A percentile compares a stretch with the other conserved stretches of the same genome.
phyloP scores from a whole-genome alignment of 345 rosid genomes.

The Citrus medica region DNA sequence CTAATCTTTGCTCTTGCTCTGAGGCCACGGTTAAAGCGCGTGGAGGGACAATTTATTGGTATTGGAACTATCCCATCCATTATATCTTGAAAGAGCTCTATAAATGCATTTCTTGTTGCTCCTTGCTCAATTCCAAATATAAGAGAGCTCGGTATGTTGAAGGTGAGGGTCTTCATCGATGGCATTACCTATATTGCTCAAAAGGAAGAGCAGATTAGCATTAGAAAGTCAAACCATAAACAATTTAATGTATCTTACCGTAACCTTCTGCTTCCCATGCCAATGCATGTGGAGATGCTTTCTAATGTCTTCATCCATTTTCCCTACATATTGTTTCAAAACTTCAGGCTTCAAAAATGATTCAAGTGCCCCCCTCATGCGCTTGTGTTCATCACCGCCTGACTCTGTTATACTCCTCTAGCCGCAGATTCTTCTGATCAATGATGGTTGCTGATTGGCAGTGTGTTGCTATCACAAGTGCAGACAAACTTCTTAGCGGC shows the following conservation, averaged over 20 bases:
- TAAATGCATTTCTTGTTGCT: slow-evolving; percentile 4
- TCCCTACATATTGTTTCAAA: slow-evolving; percentile 25
- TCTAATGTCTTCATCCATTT: slow-evolving; percentile 30
- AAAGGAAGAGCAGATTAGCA: not conserved
- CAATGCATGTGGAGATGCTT: slow-evolving; percentile 27
- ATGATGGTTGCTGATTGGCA: slow-evolving; percentile 10
- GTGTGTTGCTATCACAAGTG: not conserved
- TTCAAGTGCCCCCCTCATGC: slow-evolving; percentile 25
- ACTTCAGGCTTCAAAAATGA: slow-evolving; percentile 30
- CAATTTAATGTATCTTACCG: slow-evolving; percentile 1
- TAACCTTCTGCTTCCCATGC: slow-evolving; percentile 25
- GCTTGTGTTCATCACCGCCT: slow-evolving; percentile 27
- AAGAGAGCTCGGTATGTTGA: slow-evolving; percentile 25
- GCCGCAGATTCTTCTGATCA: slow-evolving; percentile 17
- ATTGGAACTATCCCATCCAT: slow-evolving; percentile 17
- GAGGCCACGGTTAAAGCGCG: slow-evolving; percentile 12
- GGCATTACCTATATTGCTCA: slow-evolving; percentile 19
- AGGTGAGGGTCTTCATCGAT: slow-evolving; percentile 33
- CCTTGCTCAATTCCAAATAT: slow-evolving; percentile 31
- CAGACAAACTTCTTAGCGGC: slow-evolving; percentile 34
- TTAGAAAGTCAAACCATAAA: not conserved
- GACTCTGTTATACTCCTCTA: slow-evolving; percentile 19
- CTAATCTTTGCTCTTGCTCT: not conserved
- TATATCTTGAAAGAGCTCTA: slow-evolving; percentile 13
- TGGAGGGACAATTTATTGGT: slow-evolving; percentile 31